These are phyloP conservation scores for Botrytis medusae DNA, from an alignment of 2,329 filamentous ascomycete genomes.

Conservation along the genomic window DNA sequence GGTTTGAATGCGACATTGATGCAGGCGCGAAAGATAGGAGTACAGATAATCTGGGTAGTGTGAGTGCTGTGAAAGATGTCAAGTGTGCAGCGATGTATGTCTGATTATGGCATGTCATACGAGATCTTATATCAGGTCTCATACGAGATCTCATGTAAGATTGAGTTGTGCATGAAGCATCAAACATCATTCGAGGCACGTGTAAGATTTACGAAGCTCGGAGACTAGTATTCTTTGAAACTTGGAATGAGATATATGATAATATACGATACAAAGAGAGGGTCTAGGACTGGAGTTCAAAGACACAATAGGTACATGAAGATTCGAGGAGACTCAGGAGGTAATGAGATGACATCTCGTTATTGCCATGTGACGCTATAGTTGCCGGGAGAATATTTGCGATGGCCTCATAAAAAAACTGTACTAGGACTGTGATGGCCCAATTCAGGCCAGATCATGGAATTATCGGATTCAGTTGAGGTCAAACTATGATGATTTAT, in stretches of 20 bases:
- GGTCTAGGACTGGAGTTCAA: not conserved
- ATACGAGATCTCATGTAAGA: not conserved
- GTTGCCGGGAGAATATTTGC: no score
- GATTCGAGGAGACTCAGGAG: no score
- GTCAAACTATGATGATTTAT: no score
- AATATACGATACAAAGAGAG: not conserved
- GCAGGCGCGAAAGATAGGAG: no score
- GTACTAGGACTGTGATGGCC: no score
- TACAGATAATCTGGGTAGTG: not conserved
- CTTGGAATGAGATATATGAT: not conserved
- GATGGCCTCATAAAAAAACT: no score
- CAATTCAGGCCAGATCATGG: no score
- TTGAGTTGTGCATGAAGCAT: slow-evolving; percentile 1
- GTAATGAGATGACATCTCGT: no score
- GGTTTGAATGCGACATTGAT: not conserved
- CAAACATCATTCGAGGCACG: not conserved
- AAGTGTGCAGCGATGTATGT: not conserved
- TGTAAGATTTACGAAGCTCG: not conserved
- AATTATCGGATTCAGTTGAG: no score
- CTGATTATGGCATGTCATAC: not conserved
- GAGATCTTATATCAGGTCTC: not conserved
- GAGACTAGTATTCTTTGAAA: not conserved
- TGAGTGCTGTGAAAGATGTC: not conserved
- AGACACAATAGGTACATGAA: not conserved
- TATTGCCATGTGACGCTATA: no score